Evolutionary conservation across 2,329 filamentous ascomycete genomes (phyloP).

Genomic region (Dothistroma pini): DNA sequence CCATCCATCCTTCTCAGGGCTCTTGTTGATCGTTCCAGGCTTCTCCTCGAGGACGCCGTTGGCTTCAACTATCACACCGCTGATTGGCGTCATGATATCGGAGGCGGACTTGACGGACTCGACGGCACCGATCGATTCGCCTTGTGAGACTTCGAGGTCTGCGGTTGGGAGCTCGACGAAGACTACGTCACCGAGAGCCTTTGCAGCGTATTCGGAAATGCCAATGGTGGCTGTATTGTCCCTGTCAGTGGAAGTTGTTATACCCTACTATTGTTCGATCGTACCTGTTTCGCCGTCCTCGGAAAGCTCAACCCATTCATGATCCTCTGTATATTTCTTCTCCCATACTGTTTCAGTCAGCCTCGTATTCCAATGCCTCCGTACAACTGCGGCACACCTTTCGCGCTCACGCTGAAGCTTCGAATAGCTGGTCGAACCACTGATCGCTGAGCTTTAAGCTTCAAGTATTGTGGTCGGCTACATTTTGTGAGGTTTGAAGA

Average conservation of each 20-base stretch:
- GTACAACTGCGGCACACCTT: constrained; percentile 20
- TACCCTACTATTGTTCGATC: constrained; percentile 1
- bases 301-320: constrained; percentile 95
- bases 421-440: constrained; percentile 19
- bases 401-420: constrained; percentile 29
- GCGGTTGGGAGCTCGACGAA: constrained; percentile 87
- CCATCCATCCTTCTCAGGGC: constrained; percentile 89
- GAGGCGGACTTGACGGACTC: constrained; percentile 99
- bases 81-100: constrained; percentile 87
- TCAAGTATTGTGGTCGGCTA: constrained; percentile 29
- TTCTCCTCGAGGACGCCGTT: constrained; percentile 78
- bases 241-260: constrained; percentile 11
- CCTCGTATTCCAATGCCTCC: neutral
- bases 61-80: constrained; percentile 69
- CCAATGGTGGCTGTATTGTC: constrained; percentile 60
- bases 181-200: constrained; percentile 92
- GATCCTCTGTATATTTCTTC: constrained; percentile 92
- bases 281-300: constrained; percentile 75
- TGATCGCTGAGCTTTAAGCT: constrained; percentile 23
- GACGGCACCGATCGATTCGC: constrained; percentile 87
- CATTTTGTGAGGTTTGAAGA: constrained; percentile 24
- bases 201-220: constrained; percentile 86
- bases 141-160: constrained; percentile 64
- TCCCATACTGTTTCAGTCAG: constrained; percentile 48
- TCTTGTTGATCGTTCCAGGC: constrained; percentile 81